phyloP scores from a whole-genome alignment of 2,329 filamentous ascomycete genomes.

The Capronia americana region DNA sequence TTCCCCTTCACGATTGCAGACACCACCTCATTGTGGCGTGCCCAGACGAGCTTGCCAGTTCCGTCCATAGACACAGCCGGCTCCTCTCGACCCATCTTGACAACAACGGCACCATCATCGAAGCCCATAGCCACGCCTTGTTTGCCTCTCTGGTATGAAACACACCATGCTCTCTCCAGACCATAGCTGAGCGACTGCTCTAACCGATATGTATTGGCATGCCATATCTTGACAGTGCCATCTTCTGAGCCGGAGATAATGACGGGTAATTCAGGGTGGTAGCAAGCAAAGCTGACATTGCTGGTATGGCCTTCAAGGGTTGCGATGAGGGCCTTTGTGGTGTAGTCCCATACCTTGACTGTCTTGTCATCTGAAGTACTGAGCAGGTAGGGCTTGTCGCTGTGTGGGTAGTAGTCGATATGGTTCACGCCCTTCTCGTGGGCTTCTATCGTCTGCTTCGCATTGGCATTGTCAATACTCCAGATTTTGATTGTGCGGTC shows the following conservation, averaged over 20 bases:
- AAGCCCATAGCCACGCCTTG: slow-evolving; percentile 96
- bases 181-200: slow-evolving; percentile 97
- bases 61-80: slow-evolving; percentile 97
- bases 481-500: slow-evolving; percentile 98
- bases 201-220: slow-evolving; percentile 94
- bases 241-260: slow-evolving; percentile 99
- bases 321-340: slow-evolving; percentile 94
- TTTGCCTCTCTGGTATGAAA: slow-evolving; percentile 91
- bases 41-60: slow-evolving; percentile 96
- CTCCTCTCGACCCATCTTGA: slow-evolving; percentile 97
- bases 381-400: slow-evolving; percentile 81
- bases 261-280: slow-evolving; percentile 93
- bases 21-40: slow-evolving; percentile 91
- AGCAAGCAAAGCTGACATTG: slow-evolving; percentile 97
- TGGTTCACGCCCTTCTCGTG: slow-evolving; percentile 99
- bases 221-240: slow-evolving; percentile 97
- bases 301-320: slow-evolving; percentile 96
- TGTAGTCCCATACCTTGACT: slow-evolving; percentile 99
- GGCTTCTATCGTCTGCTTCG: slow-evolving; percentile 96
- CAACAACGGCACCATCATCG: slow-evolving; percentile 95
- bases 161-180: slow-evolving; percentile 95
- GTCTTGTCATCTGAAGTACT: slow-evolving; percentile 97
- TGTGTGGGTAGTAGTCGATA: slow-evolving; percentile 81
- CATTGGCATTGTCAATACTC: slow-evolving; percentile 89
- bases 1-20: slow-evolving; percentile 94